A percentile compares a stretch with the other conserved stretches of the same genome.
Evolutionary conservation across 2,329 filamentous ascomycete species (phyloP).

Genomic region (Fusarium sarcochroum): DNA sequence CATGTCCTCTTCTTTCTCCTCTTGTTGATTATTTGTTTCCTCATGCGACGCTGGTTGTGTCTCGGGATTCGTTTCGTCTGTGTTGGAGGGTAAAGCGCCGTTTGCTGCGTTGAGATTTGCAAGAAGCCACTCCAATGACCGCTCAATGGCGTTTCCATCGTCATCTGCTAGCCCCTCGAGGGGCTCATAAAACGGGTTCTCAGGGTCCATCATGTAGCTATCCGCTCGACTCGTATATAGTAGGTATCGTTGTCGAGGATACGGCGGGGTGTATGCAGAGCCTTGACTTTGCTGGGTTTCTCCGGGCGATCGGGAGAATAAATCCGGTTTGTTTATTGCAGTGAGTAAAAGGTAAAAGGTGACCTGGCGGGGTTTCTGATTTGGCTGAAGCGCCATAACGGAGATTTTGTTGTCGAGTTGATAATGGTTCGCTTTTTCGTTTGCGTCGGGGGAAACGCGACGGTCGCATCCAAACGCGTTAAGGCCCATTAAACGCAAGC

Average conservation of each 20-base stretch:
- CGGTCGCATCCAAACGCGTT: slow-evolving; percentile 39
- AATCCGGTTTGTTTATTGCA: not conserved
- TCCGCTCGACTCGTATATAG: slow-evolving; percentile 9
- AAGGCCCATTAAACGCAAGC: slow-evolving; percentile 34
- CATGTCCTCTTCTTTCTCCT: not conserved
- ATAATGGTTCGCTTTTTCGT: slow-evolving; percentile 19
- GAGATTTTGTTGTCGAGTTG: slow-evolving; percentile 6
- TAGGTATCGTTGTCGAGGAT: slow-evolving; percentile 11
- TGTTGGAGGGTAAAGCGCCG: not conserved
- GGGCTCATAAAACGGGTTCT: slow-evolving; percentile 23
- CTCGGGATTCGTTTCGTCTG: not conserved
- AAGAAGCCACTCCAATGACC: slow-evolving; percentile 20
- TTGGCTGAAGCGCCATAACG: slow-evolving; percentile 12
- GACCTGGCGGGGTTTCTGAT: not conserved
- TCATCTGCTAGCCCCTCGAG: not conserved
- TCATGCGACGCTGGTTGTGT: not conserved
- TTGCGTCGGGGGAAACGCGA: slow-evolving; percentile 39
- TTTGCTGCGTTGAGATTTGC: slow-evolving; percentile 12
- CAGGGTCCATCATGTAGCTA: slow-evolving; percentile 35
- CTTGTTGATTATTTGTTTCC: not conserved
- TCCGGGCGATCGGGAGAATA: not conserved
- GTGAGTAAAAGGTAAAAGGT: not conserved
- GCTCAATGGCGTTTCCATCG: slow-evolving; percentile 19
- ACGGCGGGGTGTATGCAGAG: slow-evolving; percentile 9
- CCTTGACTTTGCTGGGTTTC: not conserved